Base-by-base conservation (phyloP, 306 rosid genomes). In the Ceratonia siliqua region DNA sequence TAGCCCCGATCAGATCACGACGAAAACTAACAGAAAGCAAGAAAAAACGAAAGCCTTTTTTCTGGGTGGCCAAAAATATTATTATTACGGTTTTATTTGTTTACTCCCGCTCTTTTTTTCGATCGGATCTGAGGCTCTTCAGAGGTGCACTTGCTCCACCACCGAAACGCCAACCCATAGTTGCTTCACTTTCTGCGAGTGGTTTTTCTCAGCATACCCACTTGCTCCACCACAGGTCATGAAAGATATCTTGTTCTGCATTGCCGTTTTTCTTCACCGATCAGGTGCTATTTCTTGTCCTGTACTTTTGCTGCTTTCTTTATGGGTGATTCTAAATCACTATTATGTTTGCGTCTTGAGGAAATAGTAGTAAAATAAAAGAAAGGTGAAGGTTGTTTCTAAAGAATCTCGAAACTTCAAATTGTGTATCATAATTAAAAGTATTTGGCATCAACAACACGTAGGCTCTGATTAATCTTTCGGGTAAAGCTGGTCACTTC, bases 111-210 rank as follows among this genome's bases (percentile, higher is more conserved):
- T 76, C 30, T 28, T 70, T 78, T 83, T 63, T 81, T 79, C 85
- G 94, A 89, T 91, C 91, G 83, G 96, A 91, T 91, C 97, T 84
- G 97, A 86, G 84, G 54, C 87, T 79, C 89, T 62, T 80, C 90
- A 61, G 75, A 38, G 81, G 14, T 68, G 75, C 70, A 82, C n/a
- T n/a, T n/a, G n/a, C n/a, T n/a, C n/a, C n/a, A n/a, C n/a, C n/a
- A n/a, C n/a, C n/a, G 77, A 76, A 87, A 76, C 75, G 52, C 72
- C 61, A 8, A 14, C 50, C 70, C 78, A 86, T 84, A 86, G 84
- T 75, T 30, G 68, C 73, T 78, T 79, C 83, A 84, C 90, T 91
- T 88, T 91, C 84, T 83, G 72, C 48, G 42, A 27, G 52, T 70
- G 45, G 49, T 32, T 70, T 66, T 62, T 70, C 62, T 72, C 70